Evolutionary conservation across 441 rosid species (phyloP).

Genomic region (Populus hybrid): DNA sequence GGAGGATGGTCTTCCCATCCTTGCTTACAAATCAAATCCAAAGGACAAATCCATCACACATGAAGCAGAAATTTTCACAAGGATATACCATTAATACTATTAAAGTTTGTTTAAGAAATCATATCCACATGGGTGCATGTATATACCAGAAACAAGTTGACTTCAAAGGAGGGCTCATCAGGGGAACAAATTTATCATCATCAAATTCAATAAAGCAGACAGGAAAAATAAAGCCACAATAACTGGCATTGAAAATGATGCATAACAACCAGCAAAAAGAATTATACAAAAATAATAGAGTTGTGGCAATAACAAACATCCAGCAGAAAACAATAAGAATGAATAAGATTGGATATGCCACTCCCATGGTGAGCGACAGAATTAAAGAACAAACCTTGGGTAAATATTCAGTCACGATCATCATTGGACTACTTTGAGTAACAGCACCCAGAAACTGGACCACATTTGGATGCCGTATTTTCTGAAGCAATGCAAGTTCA

Average conservation of each 20-base stretch:
- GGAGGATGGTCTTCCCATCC: not conserved
- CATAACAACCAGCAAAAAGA: not conserved
- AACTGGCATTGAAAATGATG: not conserved
- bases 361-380: not conserved
- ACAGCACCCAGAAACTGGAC: conserved; percentile 97
- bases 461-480: conserved; percentile 89
- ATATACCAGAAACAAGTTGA: not conserved
- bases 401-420: conserved; percentile 92
- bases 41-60: not conserved
- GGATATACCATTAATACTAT: not conserved
- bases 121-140: not conserved
- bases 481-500: conserved; percentile 91
- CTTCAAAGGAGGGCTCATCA: not conserved
- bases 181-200: not conserved
- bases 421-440: conserved; percentile 94
- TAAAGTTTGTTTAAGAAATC: not conserved
- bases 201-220: not conserved
- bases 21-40: not conserved
- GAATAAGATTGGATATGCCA: not conserved
- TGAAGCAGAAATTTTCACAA: not conserved
- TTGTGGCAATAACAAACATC: not conserved
- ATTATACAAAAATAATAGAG: not conserved
- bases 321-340: not conserved
- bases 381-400: conserved; percentile 53
- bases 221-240: not conserved